A percentile compares a stretch with the other conserved stretches of the same genome.
These are phyloP conservation scores for Diplocarpon mali DNA, from an alignment of 2,329 filamentous ascomycete species.

Conservation along the genomic window DNA sequence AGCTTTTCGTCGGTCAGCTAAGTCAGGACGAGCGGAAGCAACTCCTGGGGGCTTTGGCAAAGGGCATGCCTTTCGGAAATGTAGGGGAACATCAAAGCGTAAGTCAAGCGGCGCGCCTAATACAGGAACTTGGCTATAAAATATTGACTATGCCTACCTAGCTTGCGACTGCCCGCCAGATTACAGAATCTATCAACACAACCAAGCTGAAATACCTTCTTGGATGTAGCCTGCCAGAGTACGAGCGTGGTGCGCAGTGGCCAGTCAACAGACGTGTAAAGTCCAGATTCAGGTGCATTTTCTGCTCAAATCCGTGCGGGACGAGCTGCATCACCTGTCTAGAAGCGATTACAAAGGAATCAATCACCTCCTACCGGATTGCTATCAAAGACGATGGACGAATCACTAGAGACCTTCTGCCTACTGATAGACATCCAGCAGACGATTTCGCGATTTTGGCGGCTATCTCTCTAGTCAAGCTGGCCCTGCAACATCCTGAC, in stretches of 20 bases:
- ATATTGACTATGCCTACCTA: constrained; percentile 5
- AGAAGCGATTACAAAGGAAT: constrained; percentile 11
- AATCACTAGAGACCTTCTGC: constrained; percentile 21
- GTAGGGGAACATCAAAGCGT: constrained; percentile 1
- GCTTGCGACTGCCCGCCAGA: constrained; percentile 16
- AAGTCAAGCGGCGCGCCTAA: not conserved
- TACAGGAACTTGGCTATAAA: not conserved
- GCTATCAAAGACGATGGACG: constrained; percentile 19
- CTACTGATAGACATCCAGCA: constrained; percentile 27
- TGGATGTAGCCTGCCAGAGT: constrained; percentile 19
- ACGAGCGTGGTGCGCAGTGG: constrained; percentile 9
- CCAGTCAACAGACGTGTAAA: constrained; percentile 2
- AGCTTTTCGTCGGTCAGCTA: constrained; percentile 18
- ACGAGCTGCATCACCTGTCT: constrained; percentile 18
- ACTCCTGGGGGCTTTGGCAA: constrained; percentile 10
- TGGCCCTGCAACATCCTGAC: constrained; percentile 11
- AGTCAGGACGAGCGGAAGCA: constrained; percentile 13
- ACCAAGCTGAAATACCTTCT: constrained; percentile 24
- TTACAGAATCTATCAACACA: constrained; percentile 20
- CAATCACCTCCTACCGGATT: constrained; percentile 16
- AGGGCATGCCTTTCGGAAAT: constrained; percentile 2
- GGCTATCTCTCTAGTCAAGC: constrained; percentile 25
- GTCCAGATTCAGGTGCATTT: constrained; percentile 9
- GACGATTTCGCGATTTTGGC: constrained; percentile 26
- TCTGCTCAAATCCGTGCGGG: constrained; percentile 15